phyloP scores from a whole-genome alignment of 257 asterid species.

The Rhazya stricta region DNA sequence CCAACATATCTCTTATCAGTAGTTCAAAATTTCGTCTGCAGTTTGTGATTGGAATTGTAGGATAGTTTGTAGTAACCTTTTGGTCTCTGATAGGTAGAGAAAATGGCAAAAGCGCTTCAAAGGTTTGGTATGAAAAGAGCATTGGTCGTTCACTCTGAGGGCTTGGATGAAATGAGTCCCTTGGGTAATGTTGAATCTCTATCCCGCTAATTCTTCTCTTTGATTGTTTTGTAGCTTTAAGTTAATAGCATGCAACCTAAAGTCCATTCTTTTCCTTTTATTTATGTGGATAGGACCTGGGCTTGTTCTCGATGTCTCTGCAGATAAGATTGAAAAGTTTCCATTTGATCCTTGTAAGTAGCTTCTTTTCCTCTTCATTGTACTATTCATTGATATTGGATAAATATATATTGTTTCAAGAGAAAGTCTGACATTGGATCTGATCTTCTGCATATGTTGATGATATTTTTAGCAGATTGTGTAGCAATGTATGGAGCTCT shows the following conservation, averaged over 20 bases:
- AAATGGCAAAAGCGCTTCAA: constrained; percentile 76
- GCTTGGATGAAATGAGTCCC: constrained; percentile 90
- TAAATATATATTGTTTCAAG: background rate
- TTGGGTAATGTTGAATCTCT: constrained; percentile 47
- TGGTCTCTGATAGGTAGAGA: constrained; percentile 39
- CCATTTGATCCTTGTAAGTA: constrained; percentile 73
- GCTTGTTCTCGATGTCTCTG: constrained; percentile 53
- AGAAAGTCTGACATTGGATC: background rate
- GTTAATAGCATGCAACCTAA: background rate
- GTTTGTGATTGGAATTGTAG: background rate
- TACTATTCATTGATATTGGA: background rate
- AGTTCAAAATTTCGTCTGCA: background rate
- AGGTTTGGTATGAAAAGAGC: constrained; percentile 79
- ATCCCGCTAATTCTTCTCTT: background rate
- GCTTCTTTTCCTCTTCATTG: constrained; percentile 15
- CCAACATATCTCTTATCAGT: background rate
- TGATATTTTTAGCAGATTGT: no score
- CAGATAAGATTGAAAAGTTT: constrained; percentile 53
- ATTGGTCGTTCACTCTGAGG: constrained; percentile 74
- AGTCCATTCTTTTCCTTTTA: background rate
- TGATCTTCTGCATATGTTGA: background rate
- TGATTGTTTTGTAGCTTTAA: background rate
- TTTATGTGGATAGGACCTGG: constrained; percentile 58
- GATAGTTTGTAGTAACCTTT: background rate
- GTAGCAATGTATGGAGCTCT: no score